phyloP scores from a whole-genome alignment of 2,329 filamentous ascomycete species.

The Exutisphaerella laricina region DNA sequence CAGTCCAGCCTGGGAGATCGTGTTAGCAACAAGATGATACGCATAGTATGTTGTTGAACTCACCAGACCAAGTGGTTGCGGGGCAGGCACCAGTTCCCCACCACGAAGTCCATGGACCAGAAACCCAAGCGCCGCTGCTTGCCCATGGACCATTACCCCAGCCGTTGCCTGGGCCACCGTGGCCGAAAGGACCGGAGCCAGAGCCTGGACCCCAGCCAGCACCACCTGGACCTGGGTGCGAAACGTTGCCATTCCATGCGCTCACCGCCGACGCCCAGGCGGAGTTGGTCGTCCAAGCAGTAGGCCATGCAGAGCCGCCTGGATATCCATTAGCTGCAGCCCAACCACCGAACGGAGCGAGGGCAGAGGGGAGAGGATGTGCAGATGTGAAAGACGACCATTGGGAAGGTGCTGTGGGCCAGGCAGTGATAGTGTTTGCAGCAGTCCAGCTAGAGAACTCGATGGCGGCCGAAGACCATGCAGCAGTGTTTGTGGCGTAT shows the following conservation, averaged over 20 bases:
- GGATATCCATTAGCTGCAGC: slow-evolving; percentile 17
- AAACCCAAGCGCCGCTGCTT: slow-evolving; percentile 28
- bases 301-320: slow-evolving; percentile 19
- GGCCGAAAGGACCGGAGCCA: slow-evolving; percentile 25
- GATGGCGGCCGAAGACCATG: slow-evolving; percentile 9
- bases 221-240: slow-evolving; percentile 8
- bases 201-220: slow-evolving; percentile 9
- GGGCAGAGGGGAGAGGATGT: slow-evolving; percentile 24
- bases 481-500: slow-evolving; percentile 8
- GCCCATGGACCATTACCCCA: slow-evolving; percentile 32
- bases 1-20: slow-evolving; percentile 32
- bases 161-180: slow-evolving; percentile 20
- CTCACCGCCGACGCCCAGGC: slow-evolving; percentile 19
- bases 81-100: slow-evolving; percentile 34
- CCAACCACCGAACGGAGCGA: slow-evolving; percentile 18
- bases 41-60: no score
- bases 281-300: slow-evolving; percentile 19
- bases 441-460: slow-evolving; percentile 24
- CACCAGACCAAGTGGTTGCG: slow-evolving; percentile 30
- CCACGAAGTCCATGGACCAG: slow-evolving; percentile 34
- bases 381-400: slow-evolving; percentile 30
- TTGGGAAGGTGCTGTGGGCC: slow-evolving; percentile 25
- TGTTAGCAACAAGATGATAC: no score
- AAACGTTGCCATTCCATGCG: slow-evolving; percentile 14
- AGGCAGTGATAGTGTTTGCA: slow-evolving; percentile 22